Evolutionary conservation across 192 early-diverging fungal species (phyloP).

Genomic region (Umbelopsis sp.): DNA sequence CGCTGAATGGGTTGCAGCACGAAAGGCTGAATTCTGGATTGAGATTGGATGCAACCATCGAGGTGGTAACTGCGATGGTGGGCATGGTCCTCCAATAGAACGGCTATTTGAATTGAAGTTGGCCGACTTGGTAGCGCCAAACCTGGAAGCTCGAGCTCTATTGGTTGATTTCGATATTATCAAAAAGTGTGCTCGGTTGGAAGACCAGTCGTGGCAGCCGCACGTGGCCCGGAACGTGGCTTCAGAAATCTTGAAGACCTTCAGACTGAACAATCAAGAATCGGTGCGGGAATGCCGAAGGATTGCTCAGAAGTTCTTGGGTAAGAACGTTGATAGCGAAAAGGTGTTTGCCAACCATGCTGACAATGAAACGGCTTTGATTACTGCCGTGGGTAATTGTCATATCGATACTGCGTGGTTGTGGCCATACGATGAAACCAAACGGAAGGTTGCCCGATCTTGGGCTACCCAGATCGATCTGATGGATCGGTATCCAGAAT

Average conservation of each 20-base stretch:
- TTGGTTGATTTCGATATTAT: constrained; percentile 18
- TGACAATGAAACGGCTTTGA: constrained; percentile 48
- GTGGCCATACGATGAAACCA: constrained; percentile 94
- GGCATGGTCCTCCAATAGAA: constrained; percentile 51
- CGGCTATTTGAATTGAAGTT: constrained; percentile 57
- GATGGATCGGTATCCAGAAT: constrained; percentile 84
- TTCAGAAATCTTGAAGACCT: constrained; percentile 62
- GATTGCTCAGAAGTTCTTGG: constrained; percentile 66
- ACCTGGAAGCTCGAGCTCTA: constrained; percentile 65
- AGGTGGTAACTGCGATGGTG: constrained; percentile 71
- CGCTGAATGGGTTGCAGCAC: constrained; percentile 35
- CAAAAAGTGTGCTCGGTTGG: constrained; percentile 9
- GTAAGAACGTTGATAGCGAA: constrained; percentile 50
- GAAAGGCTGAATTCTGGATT: constrained; percentile 71
- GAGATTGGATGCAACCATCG: constrained; percentile 89
- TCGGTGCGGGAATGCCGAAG: constrained; percentile 39
- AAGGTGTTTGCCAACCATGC: constrained; percentile 18
- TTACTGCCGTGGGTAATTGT: constrained; percentile 86
- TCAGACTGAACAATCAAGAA: constrained; percentile 49
- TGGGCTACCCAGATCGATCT: constrained; percentile 75
- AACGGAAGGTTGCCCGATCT: constrained; percentile 83
- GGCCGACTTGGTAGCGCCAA: constrained; percentile 66
- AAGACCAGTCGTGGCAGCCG: constrained; percentile 8
- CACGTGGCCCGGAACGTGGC: constrained; percentile 5
- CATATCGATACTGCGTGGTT: constrained; percentile 84